Base-by-base conservation (phyloP, 768 basidiomycete genomes). In the Gelatoporia subvermispora region DNA sequence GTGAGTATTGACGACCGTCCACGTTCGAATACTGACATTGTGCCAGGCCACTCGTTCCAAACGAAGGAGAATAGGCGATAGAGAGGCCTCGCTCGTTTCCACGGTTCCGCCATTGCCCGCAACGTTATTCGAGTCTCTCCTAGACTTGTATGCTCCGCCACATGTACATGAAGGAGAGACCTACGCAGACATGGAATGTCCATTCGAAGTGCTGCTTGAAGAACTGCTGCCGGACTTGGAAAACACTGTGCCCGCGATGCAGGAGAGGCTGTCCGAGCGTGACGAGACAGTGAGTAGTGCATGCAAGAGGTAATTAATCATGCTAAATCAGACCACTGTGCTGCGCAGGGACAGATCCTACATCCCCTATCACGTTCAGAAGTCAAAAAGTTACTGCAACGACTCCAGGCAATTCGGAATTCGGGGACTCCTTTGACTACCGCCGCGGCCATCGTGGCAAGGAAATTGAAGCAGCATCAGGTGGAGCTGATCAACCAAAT, bases 131-230 rank as follows among this genome's bases (percentile, higher is more conserved):
- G 28, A 31, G 28, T 31, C 28, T 31, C 28, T 31, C 13, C 13
- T 13, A 13, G 28, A 31, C 7, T 13, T 31, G 28, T 13, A 7
- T 31, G 28, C 28, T 31, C 28, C 5, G 5, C 5, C 28, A 31
- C 7, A 31, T 31, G 7, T 13, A 5, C 7, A 5, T 31, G 28
- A 31, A 31, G 28, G 13, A 13, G 7, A 31, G 13, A 13, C 28
- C 13, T n/a, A n/a, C 7, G 28, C 5, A 31, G 55, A 46, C 43
- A 47, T 42, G 3, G 43, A 41, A 35, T 52, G 49, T 35, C 53
- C 66, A 7, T 72, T 74, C 49, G 73, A 74, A 37, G 47, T 56
- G 13, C 51, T 59, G 18, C 65, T 73, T 38, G 62, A 65, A 21
- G 42, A 47, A 5, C 36, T 68, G 4, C 58, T 73, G n/a, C 61